Base-by-base conservation (phyloP, 345 rosid species). In the Nasturtium officinale region DNA sequence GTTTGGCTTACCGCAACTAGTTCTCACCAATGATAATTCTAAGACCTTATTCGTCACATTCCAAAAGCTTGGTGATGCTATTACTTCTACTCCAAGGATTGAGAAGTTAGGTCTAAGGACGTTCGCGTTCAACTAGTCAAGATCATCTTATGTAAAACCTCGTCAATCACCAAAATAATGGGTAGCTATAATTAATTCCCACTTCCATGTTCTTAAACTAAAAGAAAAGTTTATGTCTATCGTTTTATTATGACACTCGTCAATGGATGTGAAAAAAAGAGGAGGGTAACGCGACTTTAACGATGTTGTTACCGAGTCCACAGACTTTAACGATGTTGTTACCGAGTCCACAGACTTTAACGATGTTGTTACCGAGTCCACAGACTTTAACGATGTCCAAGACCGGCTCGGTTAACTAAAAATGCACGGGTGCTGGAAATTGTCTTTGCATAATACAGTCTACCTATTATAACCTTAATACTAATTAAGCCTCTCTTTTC, bases 91-190 rank as follows among this genome's bases (percentile, higher is more conserved):
- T 58, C 48, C 66, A 26, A 26, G 15, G 16, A 18, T 37, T 61
- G 68, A 61, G 61, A 71, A 61, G 67, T 21, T 50, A 16, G 42
- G 60, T 35, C 61, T 35, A 23, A 37, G 42, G 67, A 61, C 61
- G 42, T 61, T 71, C 18, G 67, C 75, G 1, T 35, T 32, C 50
- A 46, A 71, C 58, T 48, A 47, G 25, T 23, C 25, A 18, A 8
- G 9, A 23, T 37, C 50, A 48, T 32, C 35, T 30, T 20, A 71
- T 35, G 59, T 23, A 50, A 35, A 33, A 32, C 57, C 16, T 32
- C 21, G 65, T 69, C 55, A 52, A 25, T 66, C 61, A 28, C 28
- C 43, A 28, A 12, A 68, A 32, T 68, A 68, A 68, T 26, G 72
- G 51, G 72, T 68, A 26, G 53, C 40, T 37, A 35, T 11, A 23